phyloP scores from a whole-genome alignment of 495 filamentous ascomycete species.

The Hyphodiscus hymeniophilus region DNA sequence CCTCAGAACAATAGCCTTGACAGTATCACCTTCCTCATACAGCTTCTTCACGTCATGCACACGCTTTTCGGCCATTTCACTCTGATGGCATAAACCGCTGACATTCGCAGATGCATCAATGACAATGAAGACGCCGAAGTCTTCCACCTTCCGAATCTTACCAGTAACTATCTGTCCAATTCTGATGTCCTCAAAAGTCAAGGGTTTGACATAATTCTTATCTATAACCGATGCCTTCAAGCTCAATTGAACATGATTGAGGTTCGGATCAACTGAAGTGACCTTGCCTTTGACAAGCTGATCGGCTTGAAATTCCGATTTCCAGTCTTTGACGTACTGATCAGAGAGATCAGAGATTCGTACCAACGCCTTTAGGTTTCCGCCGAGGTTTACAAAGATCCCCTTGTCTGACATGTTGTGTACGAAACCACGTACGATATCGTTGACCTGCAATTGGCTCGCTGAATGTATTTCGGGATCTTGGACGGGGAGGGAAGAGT shows the following conservation, averaged over 20 bases:
- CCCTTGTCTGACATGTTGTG: conserved; percentile 81
- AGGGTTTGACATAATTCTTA: conserved; percentile 61
- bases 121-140: conserved; percentile 90
- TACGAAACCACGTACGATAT: conserved; percentile 81
- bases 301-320: conserved; percentile 72
- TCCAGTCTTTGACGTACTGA: conserved; percentile 90
- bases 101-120: conserved; percentile 77
- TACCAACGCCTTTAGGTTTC: conserved; percentile 71
- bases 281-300: conserved; percentile 87
- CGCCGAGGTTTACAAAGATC: conserved; percentile 72
- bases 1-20: conserved; percentile 82
- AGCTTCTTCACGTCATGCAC: conserved; percentile 74
- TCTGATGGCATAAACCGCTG: conserved; percentile 86
- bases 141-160: conserved; percentile 84
- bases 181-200: conserved; percentile 63
- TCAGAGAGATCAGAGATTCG: conserved; percentile 85
- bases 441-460: conserved; percentile 64
- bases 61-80: conserved; percentile 74
- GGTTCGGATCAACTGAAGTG: conserved; percentile 50
- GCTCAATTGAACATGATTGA: conserved; percentile 74
- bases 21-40: conserved; percentile 78
- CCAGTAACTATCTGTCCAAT: conserved; percentile 76
- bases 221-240: conserved; percentile 79
- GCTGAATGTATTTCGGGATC: conserved; percentile 68
- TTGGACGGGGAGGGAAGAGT: conserved; percentile 72